Conservation (phyloP, 2,329 filamentous ascomycete genomes). For the Trichoderma lentiforme region DNA sequence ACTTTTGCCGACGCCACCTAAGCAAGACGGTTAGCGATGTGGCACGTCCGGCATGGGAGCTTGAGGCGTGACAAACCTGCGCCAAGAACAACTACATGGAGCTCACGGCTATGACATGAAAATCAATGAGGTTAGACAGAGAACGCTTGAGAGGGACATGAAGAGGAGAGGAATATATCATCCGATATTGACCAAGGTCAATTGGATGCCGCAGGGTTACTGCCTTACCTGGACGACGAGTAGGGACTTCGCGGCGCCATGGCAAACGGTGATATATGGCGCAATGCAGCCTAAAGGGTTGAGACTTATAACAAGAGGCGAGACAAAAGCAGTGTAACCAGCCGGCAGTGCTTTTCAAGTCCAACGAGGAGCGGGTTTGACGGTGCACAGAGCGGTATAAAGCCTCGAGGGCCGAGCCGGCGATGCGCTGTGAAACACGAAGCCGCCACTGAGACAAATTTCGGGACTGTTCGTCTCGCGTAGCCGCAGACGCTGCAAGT, state of each 20-base stretch:
- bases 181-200: background rate
- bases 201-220: background rate
- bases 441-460: conserved; percentile 1
- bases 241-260: conserved; percentile 31
- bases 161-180: background rate
- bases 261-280: conserved; percentile 14
- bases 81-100: conserved; percentile 78
- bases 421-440: conserved; percentile 6
- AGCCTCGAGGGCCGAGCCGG: conserved; percentile 1
- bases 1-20: conserved; percentile 88
- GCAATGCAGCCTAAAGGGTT: background rate
- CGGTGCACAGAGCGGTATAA: background rate
- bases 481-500: conserved; percentile 8
- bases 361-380: background rate
- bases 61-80: conserved; percentile 55
- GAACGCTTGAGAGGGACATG: background rate
- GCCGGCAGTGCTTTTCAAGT: background rate
- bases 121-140: background rate
- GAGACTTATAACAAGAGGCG: background rate
- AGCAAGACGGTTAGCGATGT: conserved; percentile 46
- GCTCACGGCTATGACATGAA: conserved; percentile 60
- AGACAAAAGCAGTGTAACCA: background rate
- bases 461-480: conserved; percentile 9
- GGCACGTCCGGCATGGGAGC: conserved; percentile 22
- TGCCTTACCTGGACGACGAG: conserved; percentile 26